phyloP scores from a whole-genome alignment of 352 stramenopile species.

The Peronospora farinosa region DNA sequence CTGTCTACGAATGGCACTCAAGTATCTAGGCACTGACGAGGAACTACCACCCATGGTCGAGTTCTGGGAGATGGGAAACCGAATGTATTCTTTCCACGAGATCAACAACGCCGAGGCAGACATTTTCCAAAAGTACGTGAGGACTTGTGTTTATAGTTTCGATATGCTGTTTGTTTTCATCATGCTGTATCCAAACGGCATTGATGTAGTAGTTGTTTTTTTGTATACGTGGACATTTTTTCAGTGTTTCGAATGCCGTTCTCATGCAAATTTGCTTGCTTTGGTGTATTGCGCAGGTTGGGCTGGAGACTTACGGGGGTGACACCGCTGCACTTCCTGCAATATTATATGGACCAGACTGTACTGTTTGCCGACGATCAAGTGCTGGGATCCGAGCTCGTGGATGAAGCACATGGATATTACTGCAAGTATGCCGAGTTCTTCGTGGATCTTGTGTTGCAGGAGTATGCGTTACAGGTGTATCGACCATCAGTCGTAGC shows the following conservation, averaged over 20 bases:
- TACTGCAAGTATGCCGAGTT: slow-evolving; percentile 84
- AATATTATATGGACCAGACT: slow-evolving; percentile 72
- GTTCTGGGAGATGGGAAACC: slow-evolving; percentile 84
- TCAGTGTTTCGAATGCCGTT: slow-evolving; percentile 5
- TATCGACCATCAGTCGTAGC: slow-evolving; percentile 79
- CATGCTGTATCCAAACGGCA: slow-evolving; percentile 7
- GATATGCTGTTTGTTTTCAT: neutral
- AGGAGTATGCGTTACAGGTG: slow-evolving; percentile 79
- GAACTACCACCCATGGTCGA: slow-evolving; percentile 75
- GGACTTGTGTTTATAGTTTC: slow-evolving; percentile 4
- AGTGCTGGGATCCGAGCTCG: slow-evolving; percentile 61
- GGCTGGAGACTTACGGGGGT: slow-evolving; percentile 64
- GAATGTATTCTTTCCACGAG: slow-evolving; percentile 78
- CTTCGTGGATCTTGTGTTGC: slow-evolving; percentile 78
- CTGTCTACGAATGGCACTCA: slow-evolving; percentile 74
- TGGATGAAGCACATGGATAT: slow-evolving; percentile 71
- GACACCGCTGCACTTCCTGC: slow-evolving; percentile 74
- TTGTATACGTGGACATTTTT: neutral
- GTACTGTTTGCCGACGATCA: slow-evolving; percentile 77
- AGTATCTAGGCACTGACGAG: slow-evolving; percentile 72
- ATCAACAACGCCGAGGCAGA: slow-evolving; percentile 71
- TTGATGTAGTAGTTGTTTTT: slow-evolving; percentile 12
- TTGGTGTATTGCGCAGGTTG: slow-evolving; percentile 35
- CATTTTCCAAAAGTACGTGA: slow-evolving; percentile 38
- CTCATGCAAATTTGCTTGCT: slow-evolving; percentile 18